phyloP scores from a whole-genome alignment of 2,329 filamentous ascomycete species.

The Colletotrichum nymphaeae region DNA sequence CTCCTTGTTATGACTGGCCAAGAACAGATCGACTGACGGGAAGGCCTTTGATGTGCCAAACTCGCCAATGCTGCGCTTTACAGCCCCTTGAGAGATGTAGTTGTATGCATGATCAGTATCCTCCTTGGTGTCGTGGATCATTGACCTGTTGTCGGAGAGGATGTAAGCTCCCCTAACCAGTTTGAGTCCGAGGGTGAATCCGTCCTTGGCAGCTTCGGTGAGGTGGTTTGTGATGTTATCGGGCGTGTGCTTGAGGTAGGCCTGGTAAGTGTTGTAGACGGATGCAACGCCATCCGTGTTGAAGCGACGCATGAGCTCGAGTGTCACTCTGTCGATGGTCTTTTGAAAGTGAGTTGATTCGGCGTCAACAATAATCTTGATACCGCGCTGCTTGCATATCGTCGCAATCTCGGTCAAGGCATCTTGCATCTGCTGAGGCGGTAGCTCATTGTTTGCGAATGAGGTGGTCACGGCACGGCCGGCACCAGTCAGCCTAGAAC shows the following conservation, averaged over 20 bases:
- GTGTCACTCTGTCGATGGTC: conserved; percentile 47
- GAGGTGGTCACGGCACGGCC: conserved; percentile 52
- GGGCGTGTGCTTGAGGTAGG: conserved; percentile 62
- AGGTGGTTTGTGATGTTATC: conserved; percentile 57
- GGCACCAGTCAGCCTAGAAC: conserved; percentile 53
- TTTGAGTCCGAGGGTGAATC: conserved; percentile 66
- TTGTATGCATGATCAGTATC: conserved; percentile 66
- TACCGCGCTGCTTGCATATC: conserved; percentile 49
- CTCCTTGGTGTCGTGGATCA: conserved; percentile 65
- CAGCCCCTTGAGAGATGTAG: conserved; percentile 55
- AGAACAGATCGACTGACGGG: conserved; percentile 58
- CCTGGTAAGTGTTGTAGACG: conserved; percentile 67
- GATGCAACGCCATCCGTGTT: conserved; percentile 50
- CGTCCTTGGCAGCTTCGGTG: conserved; percentile 53
- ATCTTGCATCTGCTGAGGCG: conserved; percentile 54
- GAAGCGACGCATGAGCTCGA: conserved; percentile 51
- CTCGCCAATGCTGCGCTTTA: conserved; percentile 42
- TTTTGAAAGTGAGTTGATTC: conserved; percentile 58
- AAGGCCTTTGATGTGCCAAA: conserved; percentile 53
- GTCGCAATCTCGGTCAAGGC: conserved; percentile 53
- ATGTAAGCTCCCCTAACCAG: conserved; percentile 69
- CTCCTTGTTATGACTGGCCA: conserved; percentile 64
- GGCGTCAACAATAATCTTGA: conserved; percentile 58
- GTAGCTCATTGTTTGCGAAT: conserved; percentile 46
- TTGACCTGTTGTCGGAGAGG: conserved; percentile 56